Percentiles rank a stretch among this genome's conserved stretches.
Evolutionary conservation across 2,329 filamentous ascomycete species (phyloP).

Genomic region (Drechslera avenae): DNA sequence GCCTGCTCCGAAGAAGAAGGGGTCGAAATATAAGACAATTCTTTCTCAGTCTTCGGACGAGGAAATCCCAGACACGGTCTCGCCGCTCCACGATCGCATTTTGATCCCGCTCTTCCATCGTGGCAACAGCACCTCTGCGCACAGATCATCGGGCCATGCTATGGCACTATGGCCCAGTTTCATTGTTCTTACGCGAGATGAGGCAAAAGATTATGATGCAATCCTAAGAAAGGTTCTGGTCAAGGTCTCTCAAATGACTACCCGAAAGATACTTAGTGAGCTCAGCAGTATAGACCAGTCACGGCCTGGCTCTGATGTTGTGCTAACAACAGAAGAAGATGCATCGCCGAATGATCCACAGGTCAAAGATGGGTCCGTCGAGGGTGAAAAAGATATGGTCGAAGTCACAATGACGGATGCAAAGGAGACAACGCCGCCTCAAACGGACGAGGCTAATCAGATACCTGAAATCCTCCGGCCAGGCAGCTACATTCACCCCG

Average conservation of each 20-base stretch:
- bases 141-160: conserved; percentile 42
- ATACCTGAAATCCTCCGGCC: conserved; percentile 56
- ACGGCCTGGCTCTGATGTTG: conserved; percentile 68
- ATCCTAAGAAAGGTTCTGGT: conserved; percentile 82
- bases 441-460: conserved; percentile 27
- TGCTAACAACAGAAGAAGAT: conserved; percentile 66
- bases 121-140: conserved; percentile 44
- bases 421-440: conserved; percentile 38
- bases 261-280: conserved; percentile 66
- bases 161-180: conserved; percentile 63
- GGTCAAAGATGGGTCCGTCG: conserved; percentile 77
- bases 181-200: conserved; percentile 74
- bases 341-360: conserved; percentile 72
- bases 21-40: conserved; percentile 54
- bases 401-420: conserved; percentile 83
- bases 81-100: conserved; percentile 67
- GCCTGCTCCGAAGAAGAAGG: conserved; percentile 61
- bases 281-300: conserved; percentile 52
- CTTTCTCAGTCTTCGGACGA: conserved; percentile 50
- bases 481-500: conserved; percentile 67
- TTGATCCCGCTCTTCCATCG: conserved; percentile 75
- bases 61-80: conserved; percentile 61
- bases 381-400: conserved; percentile 90
- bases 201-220: conserved; percentile 69
- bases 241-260: conserved; percentile 77